phyloP scores from a whole-genome alignment of 768 basidiomycete genomes.

The Hericium rajendrae region DNA sequence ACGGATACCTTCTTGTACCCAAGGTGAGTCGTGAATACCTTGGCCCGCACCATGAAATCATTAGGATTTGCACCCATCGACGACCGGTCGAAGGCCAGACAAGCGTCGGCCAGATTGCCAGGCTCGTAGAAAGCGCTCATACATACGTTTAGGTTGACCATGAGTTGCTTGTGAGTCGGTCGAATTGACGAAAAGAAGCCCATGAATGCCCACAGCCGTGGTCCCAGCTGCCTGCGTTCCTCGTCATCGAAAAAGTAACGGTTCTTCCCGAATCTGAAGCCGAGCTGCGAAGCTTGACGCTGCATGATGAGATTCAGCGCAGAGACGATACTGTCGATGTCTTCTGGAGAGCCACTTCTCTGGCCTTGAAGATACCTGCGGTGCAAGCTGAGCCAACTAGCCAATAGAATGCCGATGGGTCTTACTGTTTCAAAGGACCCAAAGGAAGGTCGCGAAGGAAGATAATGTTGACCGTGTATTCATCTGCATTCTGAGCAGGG shows the following conservation, averaged over 20 bases:
- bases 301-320: slow-evolving; percentile 59
- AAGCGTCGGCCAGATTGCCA: slow-evolving; percentile 53
- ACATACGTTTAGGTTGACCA: slow-evolving; percentile 46
- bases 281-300: slow-evolving; percentile 42
- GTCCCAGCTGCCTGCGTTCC: slow-evolving; percentile 20
- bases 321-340: slow-evolving; percentile 48
- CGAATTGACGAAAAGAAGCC: slow-evolving; percentile 45
- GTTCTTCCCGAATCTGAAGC: slow-evolving; percentile 56
- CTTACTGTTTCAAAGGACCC: slow-evolving; percentile 26
- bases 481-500: slow-evolving; percentile 27
- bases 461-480: slow-evolving; percentile 30
- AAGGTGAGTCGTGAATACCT: slow-evolving; percentile 45
- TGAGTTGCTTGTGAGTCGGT: slow-evolving; percentile 36
- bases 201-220: slow-evolving; percentile 33
- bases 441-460: slow-evolving; percentile 22
- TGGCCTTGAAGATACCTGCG: slow-evolving; percentile 48
- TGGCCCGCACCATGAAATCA: slow-evolving; percentile 42
- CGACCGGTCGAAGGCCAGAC: slow-evolving; percentile 35
- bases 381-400: neutral
- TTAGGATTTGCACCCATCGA: slow-evolving; percentile 37
- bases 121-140: slow-evolving; percentile 48
- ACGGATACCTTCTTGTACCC: slow-evolving; percentile 22
- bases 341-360: slow-evolving; percentile 35
- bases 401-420: neutral
- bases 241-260: slow-evolving; percentile 49